These are phyloP conservation scores for Phytophthora podocarpi DNA, from an alignment of 352 stramenopile genomes.

Conservation along the genomic window DNA sequence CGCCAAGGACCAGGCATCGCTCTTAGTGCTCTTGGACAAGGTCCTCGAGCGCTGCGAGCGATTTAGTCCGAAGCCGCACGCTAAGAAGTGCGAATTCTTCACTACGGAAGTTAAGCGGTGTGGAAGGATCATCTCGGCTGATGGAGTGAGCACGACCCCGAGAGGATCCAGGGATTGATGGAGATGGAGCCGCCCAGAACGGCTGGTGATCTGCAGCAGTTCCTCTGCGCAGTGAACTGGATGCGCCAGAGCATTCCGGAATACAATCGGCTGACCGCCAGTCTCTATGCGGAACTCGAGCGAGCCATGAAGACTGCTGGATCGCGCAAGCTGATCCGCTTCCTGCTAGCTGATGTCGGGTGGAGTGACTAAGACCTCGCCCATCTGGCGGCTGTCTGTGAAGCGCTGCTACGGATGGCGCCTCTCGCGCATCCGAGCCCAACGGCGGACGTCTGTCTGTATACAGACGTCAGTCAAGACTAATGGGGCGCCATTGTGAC, in stretches of 20 bases:
- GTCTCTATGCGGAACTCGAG: conserved; percentile 11
- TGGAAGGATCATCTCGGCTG: conserved; percentile 21
- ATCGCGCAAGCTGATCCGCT: neutral
- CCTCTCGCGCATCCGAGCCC: no score
- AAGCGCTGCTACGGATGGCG: no score
- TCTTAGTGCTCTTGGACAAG: conserved; percentile 23
- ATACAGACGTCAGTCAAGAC: no score
- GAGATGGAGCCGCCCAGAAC: conserved; percentile 19
- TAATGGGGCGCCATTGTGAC: no score
- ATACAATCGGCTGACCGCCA: conserved; percentile 14
- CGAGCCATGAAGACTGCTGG: neutral
- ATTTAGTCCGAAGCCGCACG: conserved; percentile 40
- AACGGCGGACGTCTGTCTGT: no score
- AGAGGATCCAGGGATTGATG: conserved; percentile 27
- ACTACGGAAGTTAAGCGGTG: conserved; percentile 25
- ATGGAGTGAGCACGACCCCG: conserved; percentile 21
- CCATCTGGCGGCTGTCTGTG: no score
- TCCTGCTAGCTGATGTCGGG: no score
- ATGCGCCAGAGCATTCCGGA: conserved; percentile 39
- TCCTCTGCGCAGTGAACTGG: conserved; percentile 38
- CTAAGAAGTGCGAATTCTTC: conserved; percentile 36
- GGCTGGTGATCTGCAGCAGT: conserved; percentile 28
- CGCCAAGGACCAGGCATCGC: neutral
- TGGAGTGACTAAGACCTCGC: no score
- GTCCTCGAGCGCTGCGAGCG: conserved; percentile 15